These are phyloP conservation scores for Phytophthora ohioensis DNA, from an alignment of 352 stramenopile species.

Conservation along the genomic window DNA sequence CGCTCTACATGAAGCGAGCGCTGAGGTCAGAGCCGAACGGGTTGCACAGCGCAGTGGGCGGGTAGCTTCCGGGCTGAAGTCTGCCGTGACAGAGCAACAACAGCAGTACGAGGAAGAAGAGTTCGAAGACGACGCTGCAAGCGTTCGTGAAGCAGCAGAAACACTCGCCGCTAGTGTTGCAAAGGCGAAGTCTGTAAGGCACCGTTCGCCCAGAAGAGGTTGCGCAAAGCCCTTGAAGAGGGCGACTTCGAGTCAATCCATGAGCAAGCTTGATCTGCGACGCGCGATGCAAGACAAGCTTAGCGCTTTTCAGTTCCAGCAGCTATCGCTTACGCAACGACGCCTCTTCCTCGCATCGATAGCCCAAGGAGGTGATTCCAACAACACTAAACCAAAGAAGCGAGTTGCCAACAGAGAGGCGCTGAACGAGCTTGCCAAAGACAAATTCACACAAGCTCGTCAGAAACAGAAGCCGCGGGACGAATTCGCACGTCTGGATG, in stretches of 20 bases:
- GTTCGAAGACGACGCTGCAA: slow-evolving; percentile 58
- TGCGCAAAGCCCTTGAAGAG: slow-evolving; percentile 31
- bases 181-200: slow-evolving; percentile 29
- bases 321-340: slow-evolving; percentile 66
- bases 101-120: slow-evolving; percentile 55
- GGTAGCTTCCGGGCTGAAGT: slow-evolving; percentile 42
- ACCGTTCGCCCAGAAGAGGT: slow-evolving; percentile 21
- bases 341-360: slow-evolving; percentile 73
- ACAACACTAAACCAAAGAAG: slow-evolving; percentile 14
- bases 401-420: slow-evolving; percentile 42
- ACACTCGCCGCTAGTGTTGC: slow-evolving; percentile 41
- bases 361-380: slow-evolving; percentile 17
- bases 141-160: slow-evolving; percentile 31
- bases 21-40: slow-evolving; percentile 43
- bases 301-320: slow-evolving; percentile 65
- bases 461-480: slow-evolving; percentile 42
- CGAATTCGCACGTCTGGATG: slow-evolving; percentile 66
- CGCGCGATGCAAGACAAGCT: slow-evolving; percentile 66
- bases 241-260: slow-evolving; percentile 26
- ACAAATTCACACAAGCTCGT: slow-evolving; percentile 44
- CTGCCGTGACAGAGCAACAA: slow-evolving; percentile 50
- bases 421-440: slow-evolving; percentile 58
- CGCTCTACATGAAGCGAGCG: slow-evolving; percentile 31
- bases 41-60: slow-evolving; percentile 29
- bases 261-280: slow-evolving; percentile 37